Base-by-base conservation (phyloP, 768 basidiomycete genomes). In the Dioszegia hungarica region DNA sequence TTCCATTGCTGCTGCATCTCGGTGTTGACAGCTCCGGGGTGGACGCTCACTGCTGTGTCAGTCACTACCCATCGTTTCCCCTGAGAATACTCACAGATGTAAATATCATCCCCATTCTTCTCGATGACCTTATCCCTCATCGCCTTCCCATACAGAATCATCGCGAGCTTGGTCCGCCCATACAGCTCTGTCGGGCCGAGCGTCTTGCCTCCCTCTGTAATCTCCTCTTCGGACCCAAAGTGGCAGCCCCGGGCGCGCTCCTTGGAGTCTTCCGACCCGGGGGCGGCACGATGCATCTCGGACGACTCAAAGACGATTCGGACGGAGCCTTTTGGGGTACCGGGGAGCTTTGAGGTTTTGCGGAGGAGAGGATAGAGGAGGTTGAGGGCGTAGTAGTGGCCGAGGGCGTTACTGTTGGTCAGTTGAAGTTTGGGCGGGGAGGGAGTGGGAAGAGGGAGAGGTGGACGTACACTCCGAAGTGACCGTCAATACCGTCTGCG, bases 311-410 rank as follows among this genome's bases (percentile, higher is more conserved):
- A 74, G 46, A 80, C 75, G 70, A 80, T 78, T 29, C 79, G 77
- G 1, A 76, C 72, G 14, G 75, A 68, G 8, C 74, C 65, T 22
- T 60, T 60, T 36, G 61, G 55, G 12, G 54, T 71, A 61, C 15
- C 63, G 15, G 66, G 63, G 22, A 46, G 68, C 60, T 64, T 66
- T 46, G 67, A 62, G 19, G 79, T 79, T 59, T 73, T 74, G 34
- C 75, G 70, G 22, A 79, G 57, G 25, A 79, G 71, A 0, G 79
- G 78, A 39, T 79, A 76, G 54, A 79, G 70, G 24, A 74, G 78
- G 67, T 79, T 80, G 70, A 79, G 74, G 60, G 77, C 74, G 60
- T 77, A 73, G 75, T 77, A 78, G 64, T 80, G 78, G 0, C 77
- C 77, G 44, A 79, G 73, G 47, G 76, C 74, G 64, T 77, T 79